phyloP scores from a whole-genome alignment of 495 filamentous ascomycete species.

The Gamarada debralockiae region DNA sequence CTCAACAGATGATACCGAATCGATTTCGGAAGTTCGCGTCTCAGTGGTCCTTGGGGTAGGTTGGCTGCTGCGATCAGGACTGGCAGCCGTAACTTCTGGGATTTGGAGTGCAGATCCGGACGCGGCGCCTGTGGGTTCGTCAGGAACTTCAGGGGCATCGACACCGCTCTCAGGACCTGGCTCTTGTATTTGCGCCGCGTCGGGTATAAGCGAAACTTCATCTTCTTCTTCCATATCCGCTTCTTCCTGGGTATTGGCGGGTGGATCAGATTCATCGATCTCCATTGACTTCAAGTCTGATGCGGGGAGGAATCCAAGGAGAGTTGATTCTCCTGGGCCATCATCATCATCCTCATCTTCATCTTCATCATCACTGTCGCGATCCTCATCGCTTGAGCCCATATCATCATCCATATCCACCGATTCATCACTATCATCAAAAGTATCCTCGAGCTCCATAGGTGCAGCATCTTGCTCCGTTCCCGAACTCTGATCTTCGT shows the following conservation, averaged over 20 bases:
- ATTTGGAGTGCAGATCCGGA: slow-evolving; percentile 32
- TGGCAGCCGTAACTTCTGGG: slow-evolving; percentile 32
- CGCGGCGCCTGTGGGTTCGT: slow-evolving; percentile 19
- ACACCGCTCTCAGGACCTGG: slow-evolving; percentile 45
- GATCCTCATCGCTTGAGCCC: slow-evolving; percentile 61
- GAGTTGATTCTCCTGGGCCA: slow-evolving; percentile 42
- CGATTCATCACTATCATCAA: slow-evolving; percentile 77
- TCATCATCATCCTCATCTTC: slow-evolving; percentile 41
- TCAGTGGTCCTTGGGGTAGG: slow-evolving; percentile 58
- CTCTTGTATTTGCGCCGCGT: slow-evolving; percentile 28
- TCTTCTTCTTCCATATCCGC: slow-evolving; percentile 15
- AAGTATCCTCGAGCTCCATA: slow-evolving; percentile 31
- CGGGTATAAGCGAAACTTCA: slow-evolving; percentile 11
- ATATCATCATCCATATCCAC: slow-evolving; percentile 88
- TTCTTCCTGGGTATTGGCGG: neutral
- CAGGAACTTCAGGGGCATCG: slow-evolving; percentile 31
- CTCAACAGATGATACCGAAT: slow-evolving; percentile 62
- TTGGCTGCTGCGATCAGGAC: slow-evolving; percentile 37
- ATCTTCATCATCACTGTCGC: slow-evolving; percentile 42
- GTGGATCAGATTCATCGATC: neutral
- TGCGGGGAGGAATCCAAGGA: slow-evolving; percentile 62
- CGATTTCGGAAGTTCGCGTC: slow-evolving; percentile 64
- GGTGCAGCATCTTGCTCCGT: slow-evolving; percentile 15
- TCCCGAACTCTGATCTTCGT: slow-evolving; percentile 7
- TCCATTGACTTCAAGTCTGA: slow-evolving; percentile 21